A percentile compares a stretch with the other conserved stretches of the same genome.
Conservation (phyloP, 2,329 filamentous ascomycete species). For the Nannizzia gypsea region DNA sequence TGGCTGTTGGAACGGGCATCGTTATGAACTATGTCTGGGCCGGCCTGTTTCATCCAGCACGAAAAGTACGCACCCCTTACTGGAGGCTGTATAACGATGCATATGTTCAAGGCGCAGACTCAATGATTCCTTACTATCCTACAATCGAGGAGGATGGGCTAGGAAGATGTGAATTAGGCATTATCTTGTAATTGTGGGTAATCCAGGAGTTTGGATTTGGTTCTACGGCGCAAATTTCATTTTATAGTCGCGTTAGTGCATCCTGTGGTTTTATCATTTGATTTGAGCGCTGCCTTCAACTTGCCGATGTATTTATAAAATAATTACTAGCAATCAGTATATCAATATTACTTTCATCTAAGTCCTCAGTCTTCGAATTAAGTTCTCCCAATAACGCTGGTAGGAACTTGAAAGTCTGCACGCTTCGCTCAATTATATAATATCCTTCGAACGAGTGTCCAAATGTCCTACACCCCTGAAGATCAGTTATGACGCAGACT, state of each 20-base stretch:
- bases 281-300: not conserved
- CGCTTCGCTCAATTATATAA: too few species aligned
- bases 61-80: constrained; percentile 88
- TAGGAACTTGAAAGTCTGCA: too few species aligned
- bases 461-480: not conserved
- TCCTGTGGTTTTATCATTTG: not conserved
- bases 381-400: not conserved
- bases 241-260: not conserved
- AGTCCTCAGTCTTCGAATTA: not conserved
- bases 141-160: constrained; percentile 69
- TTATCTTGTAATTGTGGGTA: constrained; percentile 52
- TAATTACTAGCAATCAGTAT: not conserved
- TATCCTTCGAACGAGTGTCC: not conserved
- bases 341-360: not conserved
- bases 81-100: constrained; percentile 96
- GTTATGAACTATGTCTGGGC: constrained; percentile 99
- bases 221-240: not conserved
- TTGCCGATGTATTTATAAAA: constrained; percentile 1
- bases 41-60: constrained; percentile 88
- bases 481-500: not conserved
- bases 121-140: constrained; percentile 94
- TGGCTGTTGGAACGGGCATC: constrained; percentile 81
- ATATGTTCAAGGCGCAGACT: constrained; percentile 84
- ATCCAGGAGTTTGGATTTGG: not conserved
- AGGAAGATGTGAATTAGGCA: constrained; percentile 67